Percentiles rank a stretch among this genome's conserved stretches.
Evolutionary conservation across 1,284 basidiomycete species (phyloP).

Genomic region (Cutaneotrichosporon sp.): DNA sequence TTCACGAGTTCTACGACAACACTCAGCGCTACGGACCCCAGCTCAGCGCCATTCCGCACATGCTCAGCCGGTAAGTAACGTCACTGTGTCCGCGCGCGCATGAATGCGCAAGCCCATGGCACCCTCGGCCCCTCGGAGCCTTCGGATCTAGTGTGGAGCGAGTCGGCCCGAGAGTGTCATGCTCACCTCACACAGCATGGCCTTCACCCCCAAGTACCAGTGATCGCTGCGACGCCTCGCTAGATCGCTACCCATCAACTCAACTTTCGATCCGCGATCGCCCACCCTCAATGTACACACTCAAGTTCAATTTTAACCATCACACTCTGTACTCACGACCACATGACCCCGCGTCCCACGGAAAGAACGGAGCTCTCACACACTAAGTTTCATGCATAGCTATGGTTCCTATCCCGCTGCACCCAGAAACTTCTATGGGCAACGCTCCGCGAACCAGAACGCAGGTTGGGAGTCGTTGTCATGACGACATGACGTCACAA

Average conservation of each 20-base stretch:
- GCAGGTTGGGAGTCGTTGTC: not conserved
- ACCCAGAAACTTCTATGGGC: not conserved
- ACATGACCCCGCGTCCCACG: not conserved
- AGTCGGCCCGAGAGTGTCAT: not conserved
- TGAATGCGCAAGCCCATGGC: not conserved
- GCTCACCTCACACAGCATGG: not conserved
- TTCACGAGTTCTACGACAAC: slow-evolving; percentile 97
- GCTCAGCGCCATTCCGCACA: slow-evolving; percentile 88
- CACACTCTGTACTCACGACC: not conserved
- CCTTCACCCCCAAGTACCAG: not conserved
- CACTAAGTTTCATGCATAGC: slow-evolving; percentile 10
- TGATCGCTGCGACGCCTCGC: not conserved
- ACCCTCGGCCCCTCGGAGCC: not conserved
- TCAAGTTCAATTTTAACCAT: not conserved
- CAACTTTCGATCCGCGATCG: not conserved
- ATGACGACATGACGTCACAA: slow-evolving; percentile 5
- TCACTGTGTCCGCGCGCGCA: too few species aligned
- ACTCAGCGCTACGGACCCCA: slow-evolving; percentile 93
- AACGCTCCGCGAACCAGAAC: not conserved
- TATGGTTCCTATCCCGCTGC: slow-evolving; percentile 3
- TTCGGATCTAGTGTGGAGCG: not conserved
- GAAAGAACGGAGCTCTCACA: not conserved
- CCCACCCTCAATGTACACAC: not conserved
- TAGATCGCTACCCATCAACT: too few species aligned
- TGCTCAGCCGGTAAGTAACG: slow-evolving; percentile 74